Evolutionary conservation across 2,329 filamentous ascomycete species (phyloP).

Genomic region (Colletotrichum nymphaeae): DNA sequence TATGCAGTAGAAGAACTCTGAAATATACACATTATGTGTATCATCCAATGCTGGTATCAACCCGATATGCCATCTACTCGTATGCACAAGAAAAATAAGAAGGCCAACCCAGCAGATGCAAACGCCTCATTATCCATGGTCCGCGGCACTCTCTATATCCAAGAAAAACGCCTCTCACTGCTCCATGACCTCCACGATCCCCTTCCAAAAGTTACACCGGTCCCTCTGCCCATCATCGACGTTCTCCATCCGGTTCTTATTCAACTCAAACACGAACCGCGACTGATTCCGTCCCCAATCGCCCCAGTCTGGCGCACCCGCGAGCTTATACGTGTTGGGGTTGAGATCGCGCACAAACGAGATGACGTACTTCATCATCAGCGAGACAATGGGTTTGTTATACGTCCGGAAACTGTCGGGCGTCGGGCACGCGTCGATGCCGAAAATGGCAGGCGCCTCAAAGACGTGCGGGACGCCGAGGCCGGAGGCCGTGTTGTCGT

Average conservation of each 20-base stretch:
- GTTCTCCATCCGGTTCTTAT: slow-evolving; percentile 53
- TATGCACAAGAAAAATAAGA: neutral
- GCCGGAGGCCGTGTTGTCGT: slow-evolving; percentile 47
- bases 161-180: slow-evolving; percentile 12
- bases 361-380: slow-evolving; percentile 62
- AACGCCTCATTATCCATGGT: slow-evolving; percentile 29
- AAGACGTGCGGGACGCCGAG: slow-evolving; percentile 61
- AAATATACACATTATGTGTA: neutral
- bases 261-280: slow-evolving; percentile 54
- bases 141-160: neutral
- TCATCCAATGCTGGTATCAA: slow-evolving; percentile 1
- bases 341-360: slow-evolving; percentile 59
- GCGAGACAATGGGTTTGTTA: slow-evolving; percentile 56
- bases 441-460: slow-evolving; percentile 61
- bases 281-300: slow-evolving; percentile 47
- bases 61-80: neutral
- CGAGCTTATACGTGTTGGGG: slow-evolving; percentile 52
- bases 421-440: slow-evolving; percentile 49
- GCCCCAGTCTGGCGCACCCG: slow-evolving; percentile 53
- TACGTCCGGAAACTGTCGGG: slow-evolving; percentile 54
- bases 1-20: neutral
- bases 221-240: slow-evolving; percentile 46
- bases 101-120: neutral
- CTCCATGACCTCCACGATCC: slow-evolving; percentile 45
- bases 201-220: slow-evolving; percentile 56